Evolutionary conservation across 176 grass and related monocot species (phyloP).

Genomic region (Phoenix roebelenii): DNA sequence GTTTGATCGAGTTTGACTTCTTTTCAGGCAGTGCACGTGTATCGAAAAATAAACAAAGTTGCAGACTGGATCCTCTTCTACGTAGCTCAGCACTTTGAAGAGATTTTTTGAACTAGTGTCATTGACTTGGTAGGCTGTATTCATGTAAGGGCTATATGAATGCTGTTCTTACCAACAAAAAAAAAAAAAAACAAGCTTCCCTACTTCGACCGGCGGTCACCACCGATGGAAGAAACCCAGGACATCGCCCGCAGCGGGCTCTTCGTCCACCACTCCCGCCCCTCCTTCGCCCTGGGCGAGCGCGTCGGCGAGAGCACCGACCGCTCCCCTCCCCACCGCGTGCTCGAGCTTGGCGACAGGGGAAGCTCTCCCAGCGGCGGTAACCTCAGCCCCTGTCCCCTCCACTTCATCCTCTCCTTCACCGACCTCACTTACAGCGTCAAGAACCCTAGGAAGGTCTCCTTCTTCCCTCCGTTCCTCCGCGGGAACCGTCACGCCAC

Average conservation of each 20-base stretch:
- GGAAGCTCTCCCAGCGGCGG: background rate
- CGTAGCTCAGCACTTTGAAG: too few relatives aligned
- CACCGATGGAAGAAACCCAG: constrained; percentile 4
- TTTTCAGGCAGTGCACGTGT: too few relatives aligned
- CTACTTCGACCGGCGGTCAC: constrained; percentile 2
- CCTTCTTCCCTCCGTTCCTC: background rate
- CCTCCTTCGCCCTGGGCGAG: constrained; percentile 38
- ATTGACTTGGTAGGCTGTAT: too few relatives aligned
- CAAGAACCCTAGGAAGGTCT: constrained; percentile 11
- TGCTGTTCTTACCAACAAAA: too few relatives aligned
- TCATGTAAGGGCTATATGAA: too few relatives aligned
- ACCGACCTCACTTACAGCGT: constrained; percentile 61
- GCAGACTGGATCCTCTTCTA: too few relatives aligned
- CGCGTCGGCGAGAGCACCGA: constrained; percentile 51
- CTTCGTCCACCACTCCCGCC: constrained; percentile 26
- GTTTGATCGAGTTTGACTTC: too few relatives aligned
- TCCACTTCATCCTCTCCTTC: constrained; percentile 60
- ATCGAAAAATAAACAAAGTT: too few relatives aligned
- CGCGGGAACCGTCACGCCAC: background rate
- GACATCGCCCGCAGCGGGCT: constrained; percentile 3
- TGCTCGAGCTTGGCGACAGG: constrained; percentile 4
- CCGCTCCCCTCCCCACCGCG: background rate
- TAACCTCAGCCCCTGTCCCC: constrained; percentile 17
- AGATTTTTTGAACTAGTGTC: too few relatives aligned
- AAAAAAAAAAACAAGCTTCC: constrained; percentile 1